Base-by-base conservation (phyloP, 2,329 filamentous ascomycete species). In the Alternaria brassicicola region DNA sequence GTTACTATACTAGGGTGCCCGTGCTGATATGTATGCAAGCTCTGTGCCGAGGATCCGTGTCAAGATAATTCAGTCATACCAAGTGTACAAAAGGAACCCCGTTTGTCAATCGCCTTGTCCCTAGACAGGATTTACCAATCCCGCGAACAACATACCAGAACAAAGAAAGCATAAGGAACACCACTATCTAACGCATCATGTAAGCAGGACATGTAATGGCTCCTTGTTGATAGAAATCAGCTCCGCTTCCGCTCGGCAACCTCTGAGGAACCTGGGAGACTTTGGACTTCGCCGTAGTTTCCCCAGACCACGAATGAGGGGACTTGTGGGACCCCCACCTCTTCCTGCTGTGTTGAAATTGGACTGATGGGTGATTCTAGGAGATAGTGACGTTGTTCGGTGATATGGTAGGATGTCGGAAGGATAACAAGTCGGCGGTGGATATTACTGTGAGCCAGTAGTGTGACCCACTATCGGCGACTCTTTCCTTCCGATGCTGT, bases 391-490 rank as follows among this genome's bases (percentile, higher is more conserved):
- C 28, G 43, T 47, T 33, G 30, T 35, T 39, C 9, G 12, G 36
- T 39, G 36, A 6, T 39, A 15, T 23, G 15, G 30, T 13, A 33
- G 19, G 30, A 47, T 35, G 25, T 17, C 30, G 30, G 43, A 35
- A 35, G 15, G 3, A 35, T 42, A 35, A 26, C 19, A 41, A 13
- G 43, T 41, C 47, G 52, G 49, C 55, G 50, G 55, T 54, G 15
- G n/a, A 23, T 36, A 45, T 57, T 54, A 48, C 43, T 35, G 30
- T n/a, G 28, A 19, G n/a, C 43, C 21, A 17, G 25, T 46, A 43
- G 13, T 35, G 30, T 12, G 50, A 15, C 35, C 55, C 55, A 54
- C 55, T 39, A n/a, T 12, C 60, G 57, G 60, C 39, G 33, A 28
- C 15, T 51, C 33, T 57, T 62, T n/a, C 57, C 49, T 13, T 45